Evolutionary conservation across 2,329 filamentous ascomycete genomes (phyloP).

Genomic region (Aspergillus udagawae): DNA sequence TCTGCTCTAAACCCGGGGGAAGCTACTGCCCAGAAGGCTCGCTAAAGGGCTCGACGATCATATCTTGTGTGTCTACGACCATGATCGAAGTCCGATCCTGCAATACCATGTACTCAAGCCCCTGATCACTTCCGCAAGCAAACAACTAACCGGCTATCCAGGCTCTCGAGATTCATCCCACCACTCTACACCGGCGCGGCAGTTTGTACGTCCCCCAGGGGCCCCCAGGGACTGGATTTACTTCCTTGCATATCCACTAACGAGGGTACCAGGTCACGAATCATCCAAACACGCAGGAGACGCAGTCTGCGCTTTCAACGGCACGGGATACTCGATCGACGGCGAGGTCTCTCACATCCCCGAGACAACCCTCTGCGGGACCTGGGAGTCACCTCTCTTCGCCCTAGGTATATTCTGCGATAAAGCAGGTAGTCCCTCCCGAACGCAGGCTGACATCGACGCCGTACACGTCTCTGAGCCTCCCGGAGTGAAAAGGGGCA

Average conservation of each 20-base stretch:
- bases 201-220: conserved; percentile 17
- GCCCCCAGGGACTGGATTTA: not conserved
- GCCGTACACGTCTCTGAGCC: not conserved
- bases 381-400: not conserved
- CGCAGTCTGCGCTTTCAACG: conserved; percentile 25
- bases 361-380: conserved; percentile 13
- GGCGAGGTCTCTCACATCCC: conserved; percentile 5
- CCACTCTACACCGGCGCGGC: conserved; percentile 8
- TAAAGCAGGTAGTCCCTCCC: not conserved
- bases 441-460: not conserved
- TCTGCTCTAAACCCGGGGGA: conserved; percentile 14
- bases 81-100: conserved; percentile 15
- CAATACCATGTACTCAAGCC: conserved; percentile 12
- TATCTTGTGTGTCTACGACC: conserved; percentile 11
- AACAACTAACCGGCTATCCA: not conserved
- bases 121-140: not conserved
- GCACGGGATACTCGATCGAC: conserved; percentile 17
- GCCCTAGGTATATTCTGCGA: not conserved
- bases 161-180: conserved; percentile 14
- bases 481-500: not conserved
- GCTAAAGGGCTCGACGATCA: conserved; percentile 10
- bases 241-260: not conserved
- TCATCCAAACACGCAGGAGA: conserved; percentile 10
- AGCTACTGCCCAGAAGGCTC: conserved; percentile 17
- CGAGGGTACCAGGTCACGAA: conserved; percentile 14